Evolutionary conservation across 2,329 filamentous ascomycete genomes (phyloP).

Genomic region (Diatrype stigma): DNA sequence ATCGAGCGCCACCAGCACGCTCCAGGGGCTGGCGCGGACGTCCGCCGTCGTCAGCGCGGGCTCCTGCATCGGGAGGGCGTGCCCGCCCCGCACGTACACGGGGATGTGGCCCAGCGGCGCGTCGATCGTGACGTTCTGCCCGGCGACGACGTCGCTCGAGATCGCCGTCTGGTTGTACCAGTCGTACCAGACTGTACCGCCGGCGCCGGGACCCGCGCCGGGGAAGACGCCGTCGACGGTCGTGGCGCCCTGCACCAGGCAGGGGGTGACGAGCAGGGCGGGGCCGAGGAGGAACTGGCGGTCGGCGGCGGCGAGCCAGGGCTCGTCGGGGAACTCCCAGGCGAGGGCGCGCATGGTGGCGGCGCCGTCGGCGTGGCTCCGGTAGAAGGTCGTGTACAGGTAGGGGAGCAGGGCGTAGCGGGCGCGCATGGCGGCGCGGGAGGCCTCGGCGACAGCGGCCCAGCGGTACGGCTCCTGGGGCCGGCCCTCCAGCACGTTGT

Average conservation of each 20-base stretch:
- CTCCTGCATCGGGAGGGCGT: constrained; percentile 63
- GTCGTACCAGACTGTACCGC: constrained; percentile 77
- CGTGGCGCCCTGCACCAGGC: constrained; percentile 57
- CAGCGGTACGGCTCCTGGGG: constrained; percentile 70
- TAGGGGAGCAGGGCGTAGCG: constrained; percentile 70
- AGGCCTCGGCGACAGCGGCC: constrained; percentile 60
- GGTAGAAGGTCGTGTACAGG: constrained; percentile 69
- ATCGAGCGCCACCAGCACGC: constrained; percentile 59
- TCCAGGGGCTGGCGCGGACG: constrained; percentile 62
- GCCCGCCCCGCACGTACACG: constrained; percentile 65
- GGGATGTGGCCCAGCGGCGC: constrained; percentile 63
- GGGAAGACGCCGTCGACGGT: constrained; percentile 67
- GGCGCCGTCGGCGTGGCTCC: constrained; percentile 59
- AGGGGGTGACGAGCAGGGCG: constrained; percentile 62
- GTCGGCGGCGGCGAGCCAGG: constrained; percentile 61
- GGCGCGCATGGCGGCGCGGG: constrained; percentile 63
- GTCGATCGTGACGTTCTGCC: constrained; percentile 36
- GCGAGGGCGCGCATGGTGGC: constrained; percentile 70
- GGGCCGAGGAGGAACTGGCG: constrained; percentile 69
- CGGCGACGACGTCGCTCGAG: constrained; percentile 24
- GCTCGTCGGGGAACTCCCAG: constrained; percentile 73
- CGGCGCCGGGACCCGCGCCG: constrained; percentile 52
- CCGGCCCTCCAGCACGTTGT: constrained; percentile 59
- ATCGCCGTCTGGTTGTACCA: constrained; percentile 68
- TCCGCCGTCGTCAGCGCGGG: constrained; percentile 63